Base-by-base conservation (phyloP, 2,329 filamentous ascomycete species). In the Cadophora malorum region DNA sequence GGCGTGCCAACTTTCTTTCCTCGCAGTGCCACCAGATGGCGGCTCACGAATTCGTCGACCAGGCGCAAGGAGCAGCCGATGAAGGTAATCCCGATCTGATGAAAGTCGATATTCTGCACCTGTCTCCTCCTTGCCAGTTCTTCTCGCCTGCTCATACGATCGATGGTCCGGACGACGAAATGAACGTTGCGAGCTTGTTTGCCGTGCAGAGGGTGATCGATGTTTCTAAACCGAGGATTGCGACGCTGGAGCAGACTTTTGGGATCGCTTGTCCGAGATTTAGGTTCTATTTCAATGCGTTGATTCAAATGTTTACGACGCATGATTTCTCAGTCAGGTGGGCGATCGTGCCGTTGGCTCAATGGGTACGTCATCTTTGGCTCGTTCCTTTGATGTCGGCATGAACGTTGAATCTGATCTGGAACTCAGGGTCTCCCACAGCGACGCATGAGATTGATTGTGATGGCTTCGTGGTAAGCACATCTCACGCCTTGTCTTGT, bases 241-340 rank as follows among this genome's bases (percentile, higher is more conserved):
- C 92, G 1, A 96, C 92, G 0, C 80, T 96, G 0, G 93, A 97
- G 73, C 91, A 97, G 75, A 94, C 93, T 0, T 89, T 87, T 63
- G 92, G 92, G 0, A 83, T 96, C 0, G 77, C 86, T 0, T 81
- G 83, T 25, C 79, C 84, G 0, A 78, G 82, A 0, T 88, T 90
- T 65, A 77, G 80, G 12, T 78, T 80, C 0, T 88, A 85, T 63
- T 89, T 94, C 58, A 81, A 84, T 49, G 79, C 82, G 0, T 78
- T 94, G 0, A 80, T 96, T 2, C 80, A 84, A 31, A 86, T 89
- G 38, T 89, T 94, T 64, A 88, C 91, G 0, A 79, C 85, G 2
- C 78, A 84, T 31, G 87, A 88, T 1, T 96, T 92, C 76, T 92
- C 89, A 0, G 81, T 95, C 0, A 82, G 88, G 1, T 96, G 91